These are phyloP conservation scores for Neurospora sp. DNA, from an alignment of 495 filamentous ascomycete species.

Conservation along the genomic window DNA sequence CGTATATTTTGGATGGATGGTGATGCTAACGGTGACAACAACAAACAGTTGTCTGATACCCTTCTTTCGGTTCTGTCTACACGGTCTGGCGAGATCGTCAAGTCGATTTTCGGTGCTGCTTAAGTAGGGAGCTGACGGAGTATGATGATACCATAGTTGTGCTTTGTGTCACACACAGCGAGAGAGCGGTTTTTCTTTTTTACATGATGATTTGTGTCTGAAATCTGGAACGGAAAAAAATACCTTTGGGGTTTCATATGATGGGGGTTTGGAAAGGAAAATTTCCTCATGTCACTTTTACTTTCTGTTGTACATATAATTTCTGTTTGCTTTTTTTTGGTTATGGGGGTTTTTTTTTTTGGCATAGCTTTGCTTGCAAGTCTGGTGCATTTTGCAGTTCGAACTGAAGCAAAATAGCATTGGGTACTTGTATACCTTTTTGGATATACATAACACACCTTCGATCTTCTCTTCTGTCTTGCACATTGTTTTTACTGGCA, in stretches of 20 bases:
- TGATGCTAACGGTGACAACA: constrained; percentile 1
- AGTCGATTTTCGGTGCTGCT: constrained; percentile 51
- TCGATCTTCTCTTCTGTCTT: background rate
- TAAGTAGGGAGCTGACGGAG: background rate
- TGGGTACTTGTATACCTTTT: background rate
- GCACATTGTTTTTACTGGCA: background rate
- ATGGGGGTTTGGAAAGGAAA: background rate
- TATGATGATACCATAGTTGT: background rate
- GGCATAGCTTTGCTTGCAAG: background rate
- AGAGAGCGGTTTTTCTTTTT: background rate
- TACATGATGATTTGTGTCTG: background rate
- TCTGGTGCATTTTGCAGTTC: background rate
- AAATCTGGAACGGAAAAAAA: background rate
- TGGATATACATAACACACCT: background rate
- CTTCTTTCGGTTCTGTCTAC: constrained; percentile 64
- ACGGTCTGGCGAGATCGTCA: constrained; percentile 64
- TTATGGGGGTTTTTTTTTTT: background rate
- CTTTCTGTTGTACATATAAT: constrained; percentile 3
- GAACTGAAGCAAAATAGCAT: background rate
- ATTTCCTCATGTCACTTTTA: background rate
- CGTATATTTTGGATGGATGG: background rate
- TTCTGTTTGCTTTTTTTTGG: background rate
- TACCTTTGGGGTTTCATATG: background rate
- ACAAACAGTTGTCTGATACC: constrained; percentile 54
- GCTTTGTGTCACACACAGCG: background rate